Evolutionary conservation across 306 rosid species (phyloP).

Genomic region (Neltuma alba): DNA sequence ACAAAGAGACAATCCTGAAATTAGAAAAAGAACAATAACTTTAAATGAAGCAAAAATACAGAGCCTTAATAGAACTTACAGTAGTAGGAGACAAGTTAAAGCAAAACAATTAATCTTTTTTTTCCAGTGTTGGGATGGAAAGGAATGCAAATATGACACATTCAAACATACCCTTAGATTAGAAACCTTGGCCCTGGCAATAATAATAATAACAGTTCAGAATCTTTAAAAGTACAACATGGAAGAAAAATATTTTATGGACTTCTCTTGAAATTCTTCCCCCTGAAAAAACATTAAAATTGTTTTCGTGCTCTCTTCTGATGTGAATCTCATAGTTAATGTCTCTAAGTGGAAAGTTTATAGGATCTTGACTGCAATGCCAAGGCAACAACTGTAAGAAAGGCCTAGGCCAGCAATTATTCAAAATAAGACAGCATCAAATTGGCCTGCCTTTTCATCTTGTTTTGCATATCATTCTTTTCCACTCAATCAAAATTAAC

Average conservation of each 20-base stretch:
- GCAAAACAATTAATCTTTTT: not conserved
- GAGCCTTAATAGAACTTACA: constrained; percentile 6
- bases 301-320: constrained; percentile 9
- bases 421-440: constrained; percentile 24
- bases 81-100: not conserved
- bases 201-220: not conserved
- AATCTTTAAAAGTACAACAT: constrained; percentile 10
- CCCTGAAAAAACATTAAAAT: constrained; percentile 3
- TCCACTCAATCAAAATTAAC: constrained; percentile 4
- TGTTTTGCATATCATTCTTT: constrained; percentile 11
- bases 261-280: not conserved
- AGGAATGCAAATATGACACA: not conserved
- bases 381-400: constrained; percentile 24
- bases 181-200: not conserved
- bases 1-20: constrained; percentile 51
- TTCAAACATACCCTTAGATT: no score
- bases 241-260: not conserved
- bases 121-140: not conserved
- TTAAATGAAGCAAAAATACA: constrained; percentile 4
- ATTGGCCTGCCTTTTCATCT: constrained; percentile 10
- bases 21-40: constrained; percentile 18
- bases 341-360: constrained; percentile 14
- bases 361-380: constrained; percentile 9
- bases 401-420: constrained; percentile 3
- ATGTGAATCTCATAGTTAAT: constrained; percentile 18